Evolutionary conservation across 2,329 filamentous ascomycete genomes (phyloP), one percentile per base, ranked within the genome.

Genomic region (Aspergillus candidus): DNA sequence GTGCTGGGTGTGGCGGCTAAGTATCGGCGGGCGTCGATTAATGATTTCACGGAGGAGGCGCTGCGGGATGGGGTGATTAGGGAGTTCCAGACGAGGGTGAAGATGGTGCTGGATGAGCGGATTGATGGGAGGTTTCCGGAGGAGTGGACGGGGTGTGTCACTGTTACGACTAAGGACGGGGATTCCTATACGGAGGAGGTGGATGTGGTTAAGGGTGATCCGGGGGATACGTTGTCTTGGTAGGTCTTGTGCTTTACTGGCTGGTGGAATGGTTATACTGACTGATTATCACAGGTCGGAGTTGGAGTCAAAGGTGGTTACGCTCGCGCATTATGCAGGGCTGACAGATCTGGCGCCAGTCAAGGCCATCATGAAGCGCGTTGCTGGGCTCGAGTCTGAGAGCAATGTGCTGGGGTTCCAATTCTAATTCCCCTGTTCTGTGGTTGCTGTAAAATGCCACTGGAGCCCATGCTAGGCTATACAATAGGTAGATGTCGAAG

Each of bases 1-100:
- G 59, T 63, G 11, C 48, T 63, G 7, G 60, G 59, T 2, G 50
- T 63, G 22, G 56, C 57, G 15, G 61, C 60, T 13, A 63, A 59
- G 47, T 60, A 63, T 34, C 57, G 59, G 1, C 55, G 56, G 17
- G 61, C 59, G 35, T 60, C 58, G 51, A 58, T 61, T 18, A 59
- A 54, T 4, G 59, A 63, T 35, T 63, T 62, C 13, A 60, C 56
- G 1, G 59, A 61, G 41, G 53, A 52, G 10, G 56, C 52, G 27
- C 37, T 63, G 30, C 37, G 41, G 12, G 57, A 62, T 50, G 8
- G 32, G 1, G 47, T 49, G 4, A 32, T 63, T 29, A 49, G 58
- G 12, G 48, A 54, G 11, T 58, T 63, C 17, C 58, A 62, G 41
- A 39, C 41, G n/a, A 49, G 54, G 14, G 60, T 62, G 6, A 50